These are phyloP conservation scores for Phalaenopsis aphrodite DNA, from an alignment of 106 monocot genomes.

Conservation along the genomic window DNA sequence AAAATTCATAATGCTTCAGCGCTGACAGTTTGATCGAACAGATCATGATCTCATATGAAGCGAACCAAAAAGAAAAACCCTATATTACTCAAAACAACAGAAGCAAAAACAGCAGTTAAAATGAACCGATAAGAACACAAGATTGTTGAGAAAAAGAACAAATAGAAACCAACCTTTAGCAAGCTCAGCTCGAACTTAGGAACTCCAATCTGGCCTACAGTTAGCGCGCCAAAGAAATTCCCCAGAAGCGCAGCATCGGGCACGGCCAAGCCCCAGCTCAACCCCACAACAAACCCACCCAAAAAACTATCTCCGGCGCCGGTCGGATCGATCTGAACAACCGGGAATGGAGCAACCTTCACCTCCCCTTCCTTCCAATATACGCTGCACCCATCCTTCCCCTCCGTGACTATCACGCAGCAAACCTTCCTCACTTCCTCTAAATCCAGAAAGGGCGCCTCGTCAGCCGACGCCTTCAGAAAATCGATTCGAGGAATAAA, in stretches of 20 bases:
- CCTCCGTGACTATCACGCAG: slow-evolving; percentile 77
- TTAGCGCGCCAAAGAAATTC: slow-evolving; percentile 79
- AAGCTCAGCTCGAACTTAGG: slow-evolving; percentile 56
- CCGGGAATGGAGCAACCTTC: slow-evolving; percentile 48
- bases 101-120: neutral
- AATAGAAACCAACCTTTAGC: slow-evolving; percentile 46
- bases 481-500: slow-evolving; percentile 62
- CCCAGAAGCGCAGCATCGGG: slow-evolving; percentile 70
- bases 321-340: slow-evolving; percentile 69
- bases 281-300: slow-evolving; percentile 58
- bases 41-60: neutral
- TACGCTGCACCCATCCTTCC: slow-evolving; percentile 70
- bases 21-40: neutral
- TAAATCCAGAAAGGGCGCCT: slow-evolving; percentile 65
- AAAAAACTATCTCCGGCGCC: slow-evolving; percentile 93
- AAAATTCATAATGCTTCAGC: neutral
- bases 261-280: slow-evolving; percentile 54
- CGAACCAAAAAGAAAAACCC: neutral
- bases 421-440: slow-evolving; percentile 49
- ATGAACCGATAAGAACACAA: neutral
- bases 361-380: slow-evolving; percentile 67
- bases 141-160: neutral
- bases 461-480: slow-evolving; percentile 85
- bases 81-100: neutral
- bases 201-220: slow-evolving; percentile 74